Base-by-base conservation (phyloP, 1,284 basidiomycete species). In the Albatrellus sp. region DNA sequence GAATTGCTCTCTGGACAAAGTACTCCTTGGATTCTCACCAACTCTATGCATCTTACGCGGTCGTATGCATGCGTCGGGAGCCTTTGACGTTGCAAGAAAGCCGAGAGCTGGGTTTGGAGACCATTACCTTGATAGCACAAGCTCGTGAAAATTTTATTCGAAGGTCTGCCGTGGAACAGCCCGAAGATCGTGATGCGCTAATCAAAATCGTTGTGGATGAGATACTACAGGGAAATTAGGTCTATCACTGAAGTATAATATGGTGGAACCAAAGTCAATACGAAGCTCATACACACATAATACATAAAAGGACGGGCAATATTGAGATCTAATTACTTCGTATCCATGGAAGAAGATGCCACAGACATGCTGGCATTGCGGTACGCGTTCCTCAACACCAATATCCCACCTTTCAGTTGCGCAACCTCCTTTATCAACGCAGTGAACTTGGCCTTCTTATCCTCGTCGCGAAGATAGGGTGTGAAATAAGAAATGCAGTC, bases 401-500 rank as follows among this genome's bases (percentile, higher is more conserved):
- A 60, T 24, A 75, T 65, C 24, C 80, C 79, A 37, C 69, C 70
- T 64, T 77, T 81, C 57, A 88, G 56, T 54, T 71, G 68, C 16
- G 85, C 85, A 36, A 85, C 75, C 57, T 83, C 76, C 63, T 81
- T 80, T 42, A 89, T 75, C 56, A 89, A 67, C 14, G 67, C 70
- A n/a, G 82, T 81, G 55, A 90, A 86, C 57, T 69, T 73, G 46
- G 58, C 55, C 69, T 86, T 88, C 68, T 80, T 81, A 53, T 66
- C 70, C 38, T 72, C 69, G 52, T 76, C 75, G 44, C 72, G 80
- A 43, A 88, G 60, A 54, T 81, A 84, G 12, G 75, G 75, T 50
- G 76, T 76, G 58, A 90, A 90, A 56, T 87, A 72, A 46, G 76
- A 73, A 50, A 90, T 86, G 55, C 82, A 87, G 54, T 80, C 81